These are phyloP conservation scores for Globisporangium cylindrosporum DNA, from an alignment of 352 stramenopile species.

Conservation along the genomic window DNA sequence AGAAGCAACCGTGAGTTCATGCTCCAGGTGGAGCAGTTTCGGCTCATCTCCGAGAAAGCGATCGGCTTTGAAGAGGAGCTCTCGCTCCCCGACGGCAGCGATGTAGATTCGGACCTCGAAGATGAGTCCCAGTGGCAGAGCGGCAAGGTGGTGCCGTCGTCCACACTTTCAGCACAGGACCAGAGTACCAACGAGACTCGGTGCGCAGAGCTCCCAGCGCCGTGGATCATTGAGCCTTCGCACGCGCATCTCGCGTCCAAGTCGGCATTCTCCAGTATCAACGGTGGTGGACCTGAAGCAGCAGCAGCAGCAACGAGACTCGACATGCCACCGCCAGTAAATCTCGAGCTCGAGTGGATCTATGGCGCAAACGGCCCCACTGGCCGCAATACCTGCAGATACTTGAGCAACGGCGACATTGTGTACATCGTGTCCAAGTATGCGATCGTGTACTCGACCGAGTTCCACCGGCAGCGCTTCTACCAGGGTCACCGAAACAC, in stretches of 20 bases:
- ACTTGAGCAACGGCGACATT: conserved; percentile 50
- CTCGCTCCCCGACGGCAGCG: conserved; percentile 61
- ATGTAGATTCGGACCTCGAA: conserved; percentile 76
- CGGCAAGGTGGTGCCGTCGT: neutral
- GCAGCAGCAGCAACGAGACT: neutral
- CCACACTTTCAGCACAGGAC: neutral
- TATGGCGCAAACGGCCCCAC: conserved; percentile 58
- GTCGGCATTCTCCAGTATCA: neutral
- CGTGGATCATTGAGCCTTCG: conserved; percentile 56
- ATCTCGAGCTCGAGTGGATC: conserved; percentile 74
- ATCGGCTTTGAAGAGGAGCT: conserved; percentile 61
- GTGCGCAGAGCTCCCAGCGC: conserved; percentile 22
- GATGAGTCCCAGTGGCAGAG: conserved; percentile 28
- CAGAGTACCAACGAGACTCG: neutral
- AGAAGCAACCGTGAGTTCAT: conserved; percentile 85
- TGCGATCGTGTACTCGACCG: conserved; percentile 65
- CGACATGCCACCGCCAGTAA: conserved; percentile 52
- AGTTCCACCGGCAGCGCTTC: conserved; percentile 61
- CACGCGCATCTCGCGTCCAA: conserved; percentile 3
- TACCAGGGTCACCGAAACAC: conserved; percentile 59
- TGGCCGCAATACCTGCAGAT: conserved; percentile 43
- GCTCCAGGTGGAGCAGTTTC: conserved; percentile 80
- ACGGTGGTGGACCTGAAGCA: neutral
- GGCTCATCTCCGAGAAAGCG: conserved; percentile 64
- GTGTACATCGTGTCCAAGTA: conserved; percentile 79